These are phyloP conservation scores for Gnetum montanum DNA, from an alignment of 75 land plant species.

Conservation along the genomic window DNA sequence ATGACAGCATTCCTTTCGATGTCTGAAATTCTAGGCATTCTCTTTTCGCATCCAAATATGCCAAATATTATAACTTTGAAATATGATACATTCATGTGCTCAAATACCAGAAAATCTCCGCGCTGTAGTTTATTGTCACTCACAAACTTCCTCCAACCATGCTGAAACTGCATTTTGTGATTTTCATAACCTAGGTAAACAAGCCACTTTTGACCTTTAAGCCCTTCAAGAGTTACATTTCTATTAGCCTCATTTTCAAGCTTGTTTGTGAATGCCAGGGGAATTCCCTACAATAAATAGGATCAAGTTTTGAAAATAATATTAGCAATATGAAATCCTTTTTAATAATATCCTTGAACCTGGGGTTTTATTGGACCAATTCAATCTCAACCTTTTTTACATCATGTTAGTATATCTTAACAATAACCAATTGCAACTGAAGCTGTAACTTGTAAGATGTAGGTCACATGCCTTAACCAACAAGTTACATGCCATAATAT, in stretches of 20 bases:
- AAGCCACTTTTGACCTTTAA: slow-evolving; percentile 1
- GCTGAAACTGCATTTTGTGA: slow-evolving; percentile 5
- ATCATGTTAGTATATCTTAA: too few species aligned
- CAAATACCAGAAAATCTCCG: slow-evolving; percentile 12
- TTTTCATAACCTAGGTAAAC: background rate
- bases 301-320: too few species aligned
- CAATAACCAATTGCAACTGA: too few species aligned
- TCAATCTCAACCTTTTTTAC: too few species aligned
- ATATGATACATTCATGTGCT: slow-evolving; percentile 1
- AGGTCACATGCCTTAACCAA: too few species aligned
- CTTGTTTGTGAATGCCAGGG: slow-evolving; percentile 5
- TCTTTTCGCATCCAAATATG: slow-evolving; percentile 5
- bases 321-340: too few species aligned
- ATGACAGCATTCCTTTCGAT: background rate
- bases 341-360: too few species aligned
- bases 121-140: slow-evolving; percentile 1
- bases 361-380: too few species aligned
- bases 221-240: slow-evolving; percentile 8
- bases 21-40: background rate
- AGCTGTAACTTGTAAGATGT: too few species aligned
- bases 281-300: slow-evolving; percentile 1
- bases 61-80: slow-evolving; percentile 10
- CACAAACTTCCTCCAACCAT: slow-evolving; percentile 11
- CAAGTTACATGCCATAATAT: too few species aligned
- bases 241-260: background rate